Percentiles rank a stretch among this genome's conserved stretches.
Evolutionary conservation across 2,329 filamentous ascomycete genomes (phyloP).

Genomic region (Fusarium sp.): DNA sequence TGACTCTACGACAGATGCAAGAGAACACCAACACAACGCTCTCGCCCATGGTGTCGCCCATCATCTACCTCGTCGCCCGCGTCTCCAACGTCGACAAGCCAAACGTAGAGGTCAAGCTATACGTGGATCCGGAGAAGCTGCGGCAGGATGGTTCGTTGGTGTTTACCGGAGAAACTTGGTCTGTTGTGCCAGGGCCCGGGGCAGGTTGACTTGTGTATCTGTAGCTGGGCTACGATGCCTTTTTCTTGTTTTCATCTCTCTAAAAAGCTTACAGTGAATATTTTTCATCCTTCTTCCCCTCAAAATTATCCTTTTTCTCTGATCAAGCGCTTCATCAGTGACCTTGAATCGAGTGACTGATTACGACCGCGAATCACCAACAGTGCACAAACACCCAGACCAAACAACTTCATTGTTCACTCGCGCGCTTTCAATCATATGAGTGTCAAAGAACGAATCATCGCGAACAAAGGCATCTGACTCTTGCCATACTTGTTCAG

Average conservation of each 20-base stretch:
- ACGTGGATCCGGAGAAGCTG: constrained; percentile 52
- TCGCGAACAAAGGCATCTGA: neutral
- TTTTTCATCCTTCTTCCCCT: neutral
- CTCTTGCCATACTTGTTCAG: neutral
- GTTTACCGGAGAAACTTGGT: constrained; percentile 31
- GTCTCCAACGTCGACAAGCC: constrained; percentile 52
- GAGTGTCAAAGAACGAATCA: neutral
- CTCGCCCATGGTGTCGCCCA: neutral
- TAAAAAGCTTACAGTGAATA: neutral
- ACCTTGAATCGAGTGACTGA: neutral
- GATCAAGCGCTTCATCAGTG: neutral
- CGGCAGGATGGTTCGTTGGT: constrained; percentile 37
- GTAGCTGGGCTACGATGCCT: neutral
- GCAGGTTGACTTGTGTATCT: neutral
- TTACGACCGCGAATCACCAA: neutral
- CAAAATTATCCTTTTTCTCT: neutral
- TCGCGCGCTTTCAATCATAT: neutral
- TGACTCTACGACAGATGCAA: constrained; percentile 40
- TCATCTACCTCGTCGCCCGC: constrained; percentile 56
- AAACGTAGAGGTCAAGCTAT: constrained; percentile 49
- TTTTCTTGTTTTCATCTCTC: neutral
- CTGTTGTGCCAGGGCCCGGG: constrained; percentile 19
- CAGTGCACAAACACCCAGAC: neutral
- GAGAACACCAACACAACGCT: constrained; percentile 8
- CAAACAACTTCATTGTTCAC: neutral